Evolutionary conservation across 2,329 filamentous ascomycete genomes (phyloP).

Genomic region (Pseudogymnoascus sp.): DNA sequence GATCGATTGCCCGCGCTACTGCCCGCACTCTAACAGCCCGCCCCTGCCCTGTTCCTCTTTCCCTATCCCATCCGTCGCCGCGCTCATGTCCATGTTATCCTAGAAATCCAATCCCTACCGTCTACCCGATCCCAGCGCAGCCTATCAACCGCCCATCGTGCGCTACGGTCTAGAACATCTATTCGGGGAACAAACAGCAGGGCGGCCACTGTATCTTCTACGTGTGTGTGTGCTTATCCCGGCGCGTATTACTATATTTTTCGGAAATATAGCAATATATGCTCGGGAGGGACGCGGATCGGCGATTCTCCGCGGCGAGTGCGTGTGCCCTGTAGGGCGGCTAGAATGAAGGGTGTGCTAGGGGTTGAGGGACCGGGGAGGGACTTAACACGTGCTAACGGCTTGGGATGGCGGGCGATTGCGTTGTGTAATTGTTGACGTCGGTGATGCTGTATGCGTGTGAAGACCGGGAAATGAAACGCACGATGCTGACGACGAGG

Average conservation of each 20-base stretch:
- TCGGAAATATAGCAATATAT: background rate
- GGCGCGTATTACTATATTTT: background rate
- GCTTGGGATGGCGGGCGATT: background rate
- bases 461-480: background rate
- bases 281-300: background rate
- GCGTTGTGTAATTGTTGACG: background rate
- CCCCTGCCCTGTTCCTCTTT: background rate
- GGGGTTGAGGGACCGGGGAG: background rate
- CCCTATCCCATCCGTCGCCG: conserved; percentile 10
- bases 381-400: background rate
- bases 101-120: background rate
- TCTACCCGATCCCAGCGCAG: background rate
- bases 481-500: background rate
- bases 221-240: background rate
- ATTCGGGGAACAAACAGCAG: background rate
- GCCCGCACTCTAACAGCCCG: conserved; percentile 8
- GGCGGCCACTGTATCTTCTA: background rate
- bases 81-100: conserved; percentile 15
- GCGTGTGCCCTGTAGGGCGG: background rate
- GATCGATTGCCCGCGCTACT: background rate
- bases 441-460: background rate
- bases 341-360: background rate
- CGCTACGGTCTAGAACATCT: background rate
- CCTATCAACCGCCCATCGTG: background rate
- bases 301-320: background rate